A percentile compares a stretch with the other conserved stretches of the same genome.
These are phyloP conservation scores for Calonectria honghensis DNA, from an alignment of 2,329 filamentous ascomycete species.

Conservation along the genomic window DNA sequence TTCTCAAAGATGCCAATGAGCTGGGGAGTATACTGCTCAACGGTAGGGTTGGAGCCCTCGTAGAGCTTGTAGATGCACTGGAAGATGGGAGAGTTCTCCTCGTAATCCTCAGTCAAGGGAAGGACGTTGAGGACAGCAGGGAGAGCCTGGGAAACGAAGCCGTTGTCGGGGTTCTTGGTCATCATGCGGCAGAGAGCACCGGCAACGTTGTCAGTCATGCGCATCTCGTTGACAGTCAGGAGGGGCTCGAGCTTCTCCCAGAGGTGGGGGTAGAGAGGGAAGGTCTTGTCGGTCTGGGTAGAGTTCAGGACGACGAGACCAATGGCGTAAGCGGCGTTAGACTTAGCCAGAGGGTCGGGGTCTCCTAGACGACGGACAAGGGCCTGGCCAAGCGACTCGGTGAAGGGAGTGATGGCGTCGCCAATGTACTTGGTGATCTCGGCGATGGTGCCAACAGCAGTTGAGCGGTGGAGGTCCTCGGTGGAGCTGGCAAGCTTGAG, in stretches of 20 bases:
- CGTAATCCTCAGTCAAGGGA: slow-evolving; percentile 93
- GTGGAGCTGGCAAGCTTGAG: slow-evolving; percentile 91
- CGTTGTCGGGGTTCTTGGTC: slow-evolving; percentile 86
- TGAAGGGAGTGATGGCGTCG: slow-evolving; percentile 87
- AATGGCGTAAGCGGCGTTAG: slow-evolving; percentile 93
- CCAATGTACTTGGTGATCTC: slow-evolving; percentile 93
- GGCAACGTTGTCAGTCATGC: slow-evolving; percentile 93
- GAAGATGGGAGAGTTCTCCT: slow-evolving; percentile 97
- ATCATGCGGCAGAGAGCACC: slow-evolving; percentile 96
- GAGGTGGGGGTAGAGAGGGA: slow-evolving; percentile 86
- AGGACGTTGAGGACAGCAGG: slow-evolving; percentile 86
- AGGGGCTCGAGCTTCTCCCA: slow-evolving; percentile 91
- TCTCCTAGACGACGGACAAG: slow-evolving; percentile 91
- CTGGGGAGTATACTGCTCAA: slow-evolving; percentile 81
- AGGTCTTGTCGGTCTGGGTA: slow-evolving; percentile 79
- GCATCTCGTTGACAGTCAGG: slow-evolving; percentile 84
- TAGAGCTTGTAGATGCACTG: slow-evolving; percentile 93
- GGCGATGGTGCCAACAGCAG: slow-evolving; percentile 92
- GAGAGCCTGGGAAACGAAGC: slow-evolving; percentile 88
- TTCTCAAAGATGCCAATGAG: slow-evolving; percentile 83
- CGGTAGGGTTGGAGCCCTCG: slow-evolving; percentile 79
- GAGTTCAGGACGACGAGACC: slow-evolving; percentile 91
- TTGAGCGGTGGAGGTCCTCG: slow-evolving; percentile 90
- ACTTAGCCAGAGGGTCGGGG: slow-evolving; percentile 93
- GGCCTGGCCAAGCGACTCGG: slow-evolving; percentile 83